phyloP scores from a whole-genome alignment of 495 filamentous ascomycete genomes.

The Letharia columbiana region DNA sequence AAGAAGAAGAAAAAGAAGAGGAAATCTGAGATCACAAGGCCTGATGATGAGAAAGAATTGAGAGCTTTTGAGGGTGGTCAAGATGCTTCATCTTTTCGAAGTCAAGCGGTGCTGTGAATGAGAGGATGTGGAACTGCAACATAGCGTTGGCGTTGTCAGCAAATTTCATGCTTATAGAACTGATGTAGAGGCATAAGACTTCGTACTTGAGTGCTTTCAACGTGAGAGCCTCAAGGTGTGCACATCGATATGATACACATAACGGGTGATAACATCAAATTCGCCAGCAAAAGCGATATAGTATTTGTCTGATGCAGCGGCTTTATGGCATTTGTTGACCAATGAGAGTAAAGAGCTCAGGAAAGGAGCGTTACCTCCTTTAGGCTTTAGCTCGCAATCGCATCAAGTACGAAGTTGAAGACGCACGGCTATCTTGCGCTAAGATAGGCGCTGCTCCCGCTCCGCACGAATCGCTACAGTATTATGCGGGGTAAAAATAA shows the following conservation, averaged over 20 bases:
- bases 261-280: not conserved
- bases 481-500: too few relatives aligned
- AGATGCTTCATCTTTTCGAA: not conserved
- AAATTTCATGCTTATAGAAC: not conserved
- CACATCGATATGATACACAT: not conserved
- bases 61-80: not conserved
- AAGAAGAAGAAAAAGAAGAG: conserved; percentile 48
- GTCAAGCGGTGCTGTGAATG: not conserved
- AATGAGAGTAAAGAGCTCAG: too few relatives aligned
- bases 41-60: not conserved
- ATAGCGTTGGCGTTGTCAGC: not conserved
- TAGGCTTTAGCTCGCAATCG: too few relatives aligned
- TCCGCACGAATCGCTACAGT: too few relatives aligned
- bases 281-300: not conserved
- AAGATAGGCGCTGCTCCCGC: too few relatives aligned
- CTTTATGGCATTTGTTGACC: too few relatives aligned
- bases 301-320: too few relatives aligned
- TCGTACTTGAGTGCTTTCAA: not conserved
- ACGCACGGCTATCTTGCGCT: too few relatives aligned
- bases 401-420: too few relatives aligned
- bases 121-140: not conserved
- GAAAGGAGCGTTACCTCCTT: too few relatives aligned
- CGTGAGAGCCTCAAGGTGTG: not conserved
- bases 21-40: conserved; percentile 15
- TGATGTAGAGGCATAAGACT: not conserved